Percentiles rank a stretch among this genome's conserved stretches.
These are phyloP conservation scores for Alisma plantagoaquatica DNA, from an alignment of 106 monocot species.

Conservation along the genomic window DNA sequence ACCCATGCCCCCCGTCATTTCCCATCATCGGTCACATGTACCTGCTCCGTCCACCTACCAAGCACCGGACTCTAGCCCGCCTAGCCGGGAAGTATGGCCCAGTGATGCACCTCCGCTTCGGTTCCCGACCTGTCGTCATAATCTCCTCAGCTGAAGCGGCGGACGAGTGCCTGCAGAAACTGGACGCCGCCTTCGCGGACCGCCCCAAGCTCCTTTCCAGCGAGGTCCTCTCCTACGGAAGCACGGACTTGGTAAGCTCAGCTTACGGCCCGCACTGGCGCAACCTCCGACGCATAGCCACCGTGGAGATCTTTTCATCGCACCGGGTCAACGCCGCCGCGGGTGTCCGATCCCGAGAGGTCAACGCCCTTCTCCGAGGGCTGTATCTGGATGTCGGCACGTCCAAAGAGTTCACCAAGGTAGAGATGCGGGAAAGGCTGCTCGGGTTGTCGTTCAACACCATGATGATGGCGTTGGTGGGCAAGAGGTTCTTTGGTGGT, in stretches of 20 bases:
- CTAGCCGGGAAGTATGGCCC: constrained; percentile 20
- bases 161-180: constrained; percentile 12
- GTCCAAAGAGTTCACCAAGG: background rate
- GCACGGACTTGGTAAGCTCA: background rate
- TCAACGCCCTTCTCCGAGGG: background rate
- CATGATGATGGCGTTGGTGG: constrained; percentile 2
- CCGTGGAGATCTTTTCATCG: constrained; percentile 1
- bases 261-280: constrained; percentile 13
- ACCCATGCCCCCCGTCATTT: background rate
- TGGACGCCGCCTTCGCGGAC: constrained; percentile 12
- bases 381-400: background rate
- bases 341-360: background rate
- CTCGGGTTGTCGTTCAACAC: background rate
- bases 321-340: background rate
- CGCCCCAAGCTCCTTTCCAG: constrained; percentile 3
- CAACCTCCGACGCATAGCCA: constrained; percentile 11
- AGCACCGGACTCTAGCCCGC: constrained; percentile 15
- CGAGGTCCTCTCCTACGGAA: constrained; percentile 1
- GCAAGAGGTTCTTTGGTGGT: constrained; percentile 11
- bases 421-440: background rate
- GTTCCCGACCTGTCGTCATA: constrained; percentile 14
- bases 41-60: constrained; percentile 15
- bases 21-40: constrained; percentile 14
- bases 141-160: constrained; percentile 9
- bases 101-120: constrained; percentile 15